Conservation (phyloP, 2,329 filamentous ascomycete species). For the Ceratocystis colombiana region DNA sequence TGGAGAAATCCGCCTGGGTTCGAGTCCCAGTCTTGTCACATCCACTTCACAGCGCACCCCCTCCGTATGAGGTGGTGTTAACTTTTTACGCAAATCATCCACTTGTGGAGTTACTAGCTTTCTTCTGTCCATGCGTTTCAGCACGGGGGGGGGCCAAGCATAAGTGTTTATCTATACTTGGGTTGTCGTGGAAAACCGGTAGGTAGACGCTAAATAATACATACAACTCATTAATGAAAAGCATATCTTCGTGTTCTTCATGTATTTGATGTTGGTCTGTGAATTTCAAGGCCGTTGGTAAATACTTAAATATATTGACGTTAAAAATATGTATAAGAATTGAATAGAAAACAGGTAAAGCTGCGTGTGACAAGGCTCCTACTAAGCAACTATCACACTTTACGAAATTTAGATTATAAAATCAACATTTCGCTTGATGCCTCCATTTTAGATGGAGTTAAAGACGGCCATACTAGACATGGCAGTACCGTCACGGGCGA, state of each 20-base stretch:
- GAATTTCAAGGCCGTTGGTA: not conserved
- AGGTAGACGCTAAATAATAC: too few species aligned
- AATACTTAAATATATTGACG: not conserved
- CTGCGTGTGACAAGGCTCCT: not conserved
- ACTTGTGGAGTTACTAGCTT: too few species aligned
- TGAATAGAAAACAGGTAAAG: not conserved
- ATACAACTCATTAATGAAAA: too few species aligned
- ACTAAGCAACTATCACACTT: not conserved
- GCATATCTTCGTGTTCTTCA: too few species aligned
- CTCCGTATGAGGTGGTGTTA: too few species aligned
- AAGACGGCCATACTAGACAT: conserved; percentile 36
- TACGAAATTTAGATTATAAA: not conserved
- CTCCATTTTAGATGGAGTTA: conserved; percentile 13
- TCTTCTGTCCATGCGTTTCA: too few species aligned
- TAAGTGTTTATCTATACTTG: too few species aligned
- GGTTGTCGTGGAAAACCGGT: too few species aligned
- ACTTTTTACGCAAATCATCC: too few species aligned
- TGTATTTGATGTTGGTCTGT: not conserved
- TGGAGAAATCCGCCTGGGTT: conserved; percentile 26
- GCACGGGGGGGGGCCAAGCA: too few species aligned
- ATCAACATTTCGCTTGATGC: not conserved
- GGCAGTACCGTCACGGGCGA: conserved; percentile 46
- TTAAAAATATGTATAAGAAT: conserved; percentile 3
- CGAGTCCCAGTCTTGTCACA: conserved; percentile 26
- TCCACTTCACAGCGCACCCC: not conserved